Evolutionary conservation across 1,284 basidiomycete genomes (phyloP), one percentile per base, ranked within the genome.

Genomic region (Anthracocystis setariae): DNA sequence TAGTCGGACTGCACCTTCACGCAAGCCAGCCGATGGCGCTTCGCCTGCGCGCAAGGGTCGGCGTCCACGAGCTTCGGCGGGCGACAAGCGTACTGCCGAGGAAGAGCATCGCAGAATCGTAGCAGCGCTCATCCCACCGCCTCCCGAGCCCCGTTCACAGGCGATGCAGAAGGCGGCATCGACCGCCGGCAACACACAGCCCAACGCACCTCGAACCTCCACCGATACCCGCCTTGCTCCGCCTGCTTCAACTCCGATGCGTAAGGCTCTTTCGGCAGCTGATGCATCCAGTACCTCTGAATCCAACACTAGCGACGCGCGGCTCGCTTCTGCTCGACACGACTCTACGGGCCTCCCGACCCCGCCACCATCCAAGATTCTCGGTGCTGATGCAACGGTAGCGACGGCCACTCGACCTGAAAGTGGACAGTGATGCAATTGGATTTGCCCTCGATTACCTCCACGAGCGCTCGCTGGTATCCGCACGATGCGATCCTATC

Each of bases 351-450:
- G 62, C 3, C 59, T 69, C n/a, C 71, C 71, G 7, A 69, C 71
- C 10, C 71, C 71, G 17, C 71, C 71, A 10, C 35, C 65, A 15
- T 73, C 71, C 58, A 73, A 73, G 42, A 73, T 73, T 25, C 46
- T 71, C 13, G 53, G 40, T 32, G 20, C 53, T 7, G 57, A 52
- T 17, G 43, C n/a, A 21, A 12, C 54, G 2, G 42, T 24, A 29
- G 47, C 63, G 17, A 45, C 50, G 3, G 2, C 40, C 7, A 42
- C 2, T 15, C 8, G 23, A 3, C 17, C 40, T 42, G 40, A 42
- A 10, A 21, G 15, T 18, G 17, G 18, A n/a, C 18, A 8, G 38
- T 39, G 12, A 18, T 39, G 38, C 8, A n/a, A 39, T n/a, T 8
- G 8, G 3, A 12, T 39, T 20, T 18, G 8, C 15, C 38, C 38